A percentile compares a stretch with the other conserved stretches of the same genome.
Evolutionary conservation across 495 filamentous ascomycete genomes (phyloP).

Genomic region (Penicillium turbatum): DNA sequence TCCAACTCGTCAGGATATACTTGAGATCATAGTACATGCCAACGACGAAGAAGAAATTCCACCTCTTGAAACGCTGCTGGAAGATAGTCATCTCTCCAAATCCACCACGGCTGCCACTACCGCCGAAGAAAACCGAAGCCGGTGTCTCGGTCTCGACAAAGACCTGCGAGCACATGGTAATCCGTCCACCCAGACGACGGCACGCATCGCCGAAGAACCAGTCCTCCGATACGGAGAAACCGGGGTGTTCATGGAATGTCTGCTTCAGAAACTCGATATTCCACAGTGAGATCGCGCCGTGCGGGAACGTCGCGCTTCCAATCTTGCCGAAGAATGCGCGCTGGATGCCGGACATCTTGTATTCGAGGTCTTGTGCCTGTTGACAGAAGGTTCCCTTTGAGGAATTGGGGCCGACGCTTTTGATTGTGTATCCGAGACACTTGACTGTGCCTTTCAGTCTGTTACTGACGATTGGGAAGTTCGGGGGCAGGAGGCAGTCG

Average conservation of each 20-base stretch:
- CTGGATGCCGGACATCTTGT: slow-evolving; percentile 40
- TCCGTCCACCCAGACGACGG: slow-evolving; percentile 40
- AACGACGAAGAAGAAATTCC: slow-evolving; percentile 51
- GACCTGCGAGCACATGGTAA: slow-evolving; percentile 46
- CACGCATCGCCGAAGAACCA: slow-evolving; percentile 47
- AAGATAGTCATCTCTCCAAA: slow-evolving; percentile 52
- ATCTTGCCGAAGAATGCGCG: slow-evolving; percentile 37
- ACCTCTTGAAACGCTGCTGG: slow-evolving; percentile 45
- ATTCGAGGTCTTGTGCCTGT: slow-evolving; percentile 47
- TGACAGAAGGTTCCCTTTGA: slow-evolving; percentile 36
- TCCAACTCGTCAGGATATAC: slow-evolving; percentile 46
- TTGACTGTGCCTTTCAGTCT: slow-evolving; percentile 32
- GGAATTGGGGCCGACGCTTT: slow-evolving; percentile 32
- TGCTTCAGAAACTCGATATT: slow-evolving; percentile 37
- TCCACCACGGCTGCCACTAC: slow-evolving; percentile 38
- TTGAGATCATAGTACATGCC: slow-evolving; percentile 45
- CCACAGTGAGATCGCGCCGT: slow-evolving; percentile 46
- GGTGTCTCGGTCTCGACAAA: slow-evolving; percentile 50
- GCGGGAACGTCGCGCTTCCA: slow-evolving; percentile 42
- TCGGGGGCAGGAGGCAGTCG: slow-evolving; percentile 42
- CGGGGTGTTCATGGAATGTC: slow-evolving; percentile 42
- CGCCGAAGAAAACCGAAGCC: slow-evolving; percentile 34
- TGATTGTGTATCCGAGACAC: slow-evolving; percentile 46
- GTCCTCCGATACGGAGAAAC: slow-evolving; percentile 43
- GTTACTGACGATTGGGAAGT: slow-evolving; percentile 42